A percentile compares a stretch with the other conserved stretches of the same genome.
Conservation (phyloP, 78 protist species). For the Planoprotostelium fungivorum region DNA sequence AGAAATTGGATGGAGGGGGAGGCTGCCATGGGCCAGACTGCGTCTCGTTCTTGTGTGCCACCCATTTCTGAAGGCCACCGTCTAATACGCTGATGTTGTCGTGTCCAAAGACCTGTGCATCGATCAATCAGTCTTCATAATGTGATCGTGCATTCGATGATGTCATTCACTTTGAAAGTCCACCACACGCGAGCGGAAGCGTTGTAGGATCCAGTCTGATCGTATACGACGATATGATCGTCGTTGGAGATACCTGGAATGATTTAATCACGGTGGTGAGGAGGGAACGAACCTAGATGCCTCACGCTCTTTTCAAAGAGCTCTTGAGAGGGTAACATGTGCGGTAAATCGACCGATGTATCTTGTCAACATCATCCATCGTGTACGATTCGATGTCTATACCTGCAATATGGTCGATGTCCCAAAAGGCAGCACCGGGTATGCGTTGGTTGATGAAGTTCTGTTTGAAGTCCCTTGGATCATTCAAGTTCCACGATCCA, state of each 20-base stretch:
- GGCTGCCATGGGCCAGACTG: not conserved
- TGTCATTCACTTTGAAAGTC: conserved; percentile 44
- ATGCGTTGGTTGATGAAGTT: not conserved
- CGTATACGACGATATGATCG: conserved; percentile 54
- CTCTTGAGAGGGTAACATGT: conserved; percentile 30
- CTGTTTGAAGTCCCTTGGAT: conserved; percentile 33
- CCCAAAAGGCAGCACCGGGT: not conserved
- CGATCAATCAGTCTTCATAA: conserved; percentile 33
- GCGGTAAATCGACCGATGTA: conserved; percentile 38
- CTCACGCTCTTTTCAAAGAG: conserved; percentile 14
- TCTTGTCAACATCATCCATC: conserved; percentile 38
- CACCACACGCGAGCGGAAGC: conserved; percentile 67
- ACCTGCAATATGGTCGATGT: not conserved
- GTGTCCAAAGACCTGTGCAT: not conserved
- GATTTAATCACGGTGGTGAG: no score
- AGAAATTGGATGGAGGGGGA: conserved; percentile 6
- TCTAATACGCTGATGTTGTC: conserved; percentile 17
- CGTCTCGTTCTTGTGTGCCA: conserved; percentile 11
- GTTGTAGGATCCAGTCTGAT: conserved; percentile 36
- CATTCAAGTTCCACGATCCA: conserved; percentile 51
- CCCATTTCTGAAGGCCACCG: conserved; percentile 4
- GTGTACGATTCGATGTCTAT: conserved; percentile 1
- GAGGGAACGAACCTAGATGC: not conserved
- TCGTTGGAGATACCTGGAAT: conserved; percentile 20
- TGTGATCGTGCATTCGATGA: conserved; percentile 6